Evolutionary conservation across 2,329 filamentous ascomycete species (phyloP), one percentile per base, ranked within the genome.

Genomic region (Alternaria triticimaculans): DNA sequence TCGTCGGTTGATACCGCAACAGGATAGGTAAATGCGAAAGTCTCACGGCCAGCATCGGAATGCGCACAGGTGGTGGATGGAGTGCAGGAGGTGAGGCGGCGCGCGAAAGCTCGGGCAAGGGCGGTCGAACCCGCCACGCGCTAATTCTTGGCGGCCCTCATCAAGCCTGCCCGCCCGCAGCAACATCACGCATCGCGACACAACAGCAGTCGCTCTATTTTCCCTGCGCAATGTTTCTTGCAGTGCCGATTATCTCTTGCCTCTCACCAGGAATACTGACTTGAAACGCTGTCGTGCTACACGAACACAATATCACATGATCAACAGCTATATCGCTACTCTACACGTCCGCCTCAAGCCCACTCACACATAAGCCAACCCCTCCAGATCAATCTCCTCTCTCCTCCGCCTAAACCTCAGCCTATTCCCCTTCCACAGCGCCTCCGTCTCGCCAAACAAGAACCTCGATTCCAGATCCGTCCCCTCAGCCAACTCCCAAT

Each of bases 401-500:
- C 33, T 49, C 15, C 55, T 44, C 6, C 49, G 23, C 3, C 46
- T 23, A 5, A 49, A 59, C 6, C 43, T 44, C 5, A 59, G 2
- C 18, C 15, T 37, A 20, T 49, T 50, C 3, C 9, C 15, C 0
- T 21, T 43, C 14, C 54, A 14, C 5, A 62, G 10, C 11, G 10
- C n/a, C 48, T 12, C 14, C 15, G 18, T n/a, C 9, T 41, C 28
- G 1, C 12, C 30, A 21, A 46, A 44, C 20, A 15, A 4, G 15
- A 30, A 37, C 3, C 44, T 14, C 8, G 18, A 14, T 33, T 55
- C 62, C 4, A 50, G 2, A 26, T 12, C 43, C 8, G 59, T 20
- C 7, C 26, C 49, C 3, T 44, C 18, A 5, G 53, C 60, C 4
- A 62, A 18, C 7, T 64, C 4, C 57, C 53, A 66, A 28, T 73